A percentile compares a stretch with the other conserved stretches of the same genome.
Conservation (phyloP, 495 filamentous ascomycete genomes). For the Aspergillus leporis region DNA sequence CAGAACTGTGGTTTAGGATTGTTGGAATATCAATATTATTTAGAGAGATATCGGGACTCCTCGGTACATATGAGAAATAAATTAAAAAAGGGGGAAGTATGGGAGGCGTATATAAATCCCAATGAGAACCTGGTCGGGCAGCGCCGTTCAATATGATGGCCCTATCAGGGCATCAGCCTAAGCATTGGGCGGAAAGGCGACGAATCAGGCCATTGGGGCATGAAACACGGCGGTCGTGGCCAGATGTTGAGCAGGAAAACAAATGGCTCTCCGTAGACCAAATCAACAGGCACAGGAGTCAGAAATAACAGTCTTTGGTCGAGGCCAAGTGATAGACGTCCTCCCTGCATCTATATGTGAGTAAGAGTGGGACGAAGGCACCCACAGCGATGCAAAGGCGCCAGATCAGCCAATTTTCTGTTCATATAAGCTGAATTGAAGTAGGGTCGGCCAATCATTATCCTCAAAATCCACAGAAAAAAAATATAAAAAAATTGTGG, state of each 20-base stretch:
- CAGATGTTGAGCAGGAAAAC: constrained; percentile 17
- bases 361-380: constrained; percentile 5
- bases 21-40: constrained; percentile 10
- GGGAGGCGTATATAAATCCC: constrained; percentile 14
- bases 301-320: constrained; percentile 1
- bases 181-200: constrained; percentile 25
- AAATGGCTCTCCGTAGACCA: constrained; percentile 17
- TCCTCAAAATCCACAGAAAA: not conserved
- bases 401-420: not conserved
- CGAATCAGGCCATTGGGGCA: constrained; percentile 22
- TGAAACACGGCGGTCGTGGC: constrained; percentile 22
- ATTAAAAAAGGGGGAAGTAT: constrained; percentile 8
- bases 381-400: constrained; percentile 4
- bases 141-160: constrained; percentile 22
- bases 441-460: not conserved
- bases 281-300: constrained; percentile 17
- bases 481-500: constrained; percentile 5
- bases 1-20: not conserved
- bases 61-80: constrained; percentile 8
- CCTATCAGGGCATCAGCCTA: constrained; percentile 24
- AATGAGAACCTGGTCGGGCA: constrained; percentile 26
- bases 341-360: constrained; percentile 4
- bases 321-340: not conserved
- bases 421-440: not conserved
- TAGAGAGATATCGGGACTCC: not conserved